Conservation (phyloP, 2,329 filamentous ascomycete genomes). For the Hypoxylon sp. region DNA sequence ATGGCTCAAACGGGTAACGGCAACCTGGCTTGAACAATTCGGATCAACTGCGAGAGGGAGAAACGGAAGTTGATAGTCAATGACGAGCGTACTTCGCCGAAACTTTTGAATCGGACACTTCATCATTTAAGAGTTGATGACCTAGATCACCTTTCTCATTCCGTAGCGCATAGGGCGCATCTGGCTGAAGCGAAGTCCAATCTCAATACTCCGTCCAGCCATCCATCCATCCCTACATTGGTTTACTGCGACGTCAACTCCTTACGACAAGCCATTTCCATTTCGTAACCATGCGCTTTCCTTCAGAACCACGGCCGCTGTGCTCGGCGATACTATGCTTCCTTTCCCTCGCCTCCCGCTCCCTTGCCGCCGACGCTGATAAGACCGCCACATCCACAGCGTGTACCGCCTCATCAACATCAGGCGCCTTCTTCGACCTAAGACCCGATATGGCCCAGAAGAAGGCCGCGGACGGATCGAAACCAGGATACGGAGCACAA, state of each 20-base stretch:
- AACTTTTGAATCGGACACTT: neutral
- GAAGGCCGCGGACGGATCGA: slow-evolving; percentile 56
- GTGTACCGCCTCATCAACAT: slow-evolving; percentile 68
- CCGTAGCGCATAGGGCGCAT: slow-evolving; percentile 37
- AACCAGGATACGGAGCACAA: slow-evolving; percentile 56
- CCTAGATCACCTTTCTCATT: slow-evolving; percentile 4
- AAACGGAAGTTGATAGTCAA: slow-evolving; percentile 7
- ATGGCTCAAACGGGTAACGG: slow-evolving; percentile 17
- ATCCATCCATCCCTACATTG: neutral
- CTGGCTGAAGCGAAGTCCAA: neutral
- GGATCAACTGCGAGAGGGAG: slow-evolving; percentile 13
- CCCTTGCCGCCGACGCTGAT: slow-evolving; percentile 52
- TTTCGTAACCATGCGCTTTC: slow-evolving; percentile 45
- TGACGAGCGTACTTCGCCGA: neutral
- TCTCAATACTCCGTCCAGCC: neutral
- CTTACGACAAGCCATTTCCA: slow-evolving; percentile 15
- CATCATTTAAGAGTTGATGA: slow-evolving; percentile 21
- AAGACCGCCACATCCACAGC: slow-evolving; percentile 58
- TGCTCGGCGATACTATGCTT: slow-evolving; percentile 52
- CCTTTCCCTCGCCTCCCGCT: slow-evolving; percentile 50
- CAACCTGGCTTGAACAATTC: slow-evolving; percentile 35
- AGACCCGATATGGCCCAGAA: slow-evolving; percentile 64
- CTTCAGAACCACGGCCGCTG: slow-evolving; percentile 41
- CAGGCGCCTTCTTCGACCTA: slow-evolving; percentile 70
- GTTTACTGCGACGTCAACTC: slow-evolving; percentile 18